These are phyloP conservation scores for Nicotiana undulata DNA, from an alignment of 257 asterid genomes.

Conservation along the genomic window DNA sequence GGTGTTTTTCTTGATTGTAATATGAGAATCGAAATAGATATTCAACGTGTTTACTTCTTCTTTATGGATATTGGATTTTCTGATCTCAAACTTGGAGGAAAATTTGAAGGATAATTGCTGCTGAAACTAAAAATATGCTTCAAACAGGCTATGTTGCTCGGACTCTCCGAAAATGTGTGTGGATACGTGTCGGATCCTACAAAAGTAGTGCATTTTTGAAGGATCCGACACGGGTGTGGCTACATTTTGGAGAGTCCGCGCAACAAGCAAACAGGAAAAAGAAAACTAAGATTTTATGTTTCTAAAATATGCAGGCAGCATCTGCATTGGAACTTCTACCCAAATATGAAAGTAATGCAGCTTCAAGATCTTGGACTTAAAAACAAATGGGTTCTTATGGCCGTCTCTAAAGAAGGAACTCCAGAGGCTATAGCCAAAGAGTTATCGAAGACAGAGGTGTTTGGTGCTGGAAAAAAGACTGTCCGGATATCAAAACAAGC, in stretches of 20 bases:
- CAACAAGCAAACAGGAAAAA: too few relatives aligned
- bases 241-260: too few relatives aligned
- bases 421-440: conserved; percentile 33
- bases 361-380: conserved; percentile 36
- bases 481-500: conserved; percentile 42
- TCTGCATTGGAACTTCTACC: conserved; percentile 29
- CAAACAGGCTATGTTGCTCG: too few relatives aligned
- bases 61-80: background rate
- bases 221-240: too few relatives aligned
- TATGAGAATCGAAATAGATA: background rate
- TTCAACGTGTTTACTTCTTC: background rate
- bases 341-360: conserved; percentile 33
- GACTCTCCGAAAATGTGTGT: too few relatives aligned
- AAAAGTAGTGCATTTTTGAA: too few relatives aligned
- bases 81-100: background rate
- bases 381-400: conserved; percentile 35
- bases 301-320: conserved; percentile 45
- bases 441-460: conserved; percentile 38
- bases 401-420: conserved; percentile 38
- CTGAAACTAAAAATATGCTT: background rate
- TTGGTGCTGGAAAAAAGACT: conserved; percentile 35
- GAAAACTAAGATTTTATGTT: background rate
- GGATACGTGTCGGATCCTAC: too few relatives aligned
- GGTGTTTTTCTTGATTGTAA: background rate
- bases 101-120: background rate